A percentile compares a stretch with the other conserved stretches of the same genome.
phyloP scores from a whole-genome alignment of 176 grass and related monocot species.

The Musa itinerans region DNA sequence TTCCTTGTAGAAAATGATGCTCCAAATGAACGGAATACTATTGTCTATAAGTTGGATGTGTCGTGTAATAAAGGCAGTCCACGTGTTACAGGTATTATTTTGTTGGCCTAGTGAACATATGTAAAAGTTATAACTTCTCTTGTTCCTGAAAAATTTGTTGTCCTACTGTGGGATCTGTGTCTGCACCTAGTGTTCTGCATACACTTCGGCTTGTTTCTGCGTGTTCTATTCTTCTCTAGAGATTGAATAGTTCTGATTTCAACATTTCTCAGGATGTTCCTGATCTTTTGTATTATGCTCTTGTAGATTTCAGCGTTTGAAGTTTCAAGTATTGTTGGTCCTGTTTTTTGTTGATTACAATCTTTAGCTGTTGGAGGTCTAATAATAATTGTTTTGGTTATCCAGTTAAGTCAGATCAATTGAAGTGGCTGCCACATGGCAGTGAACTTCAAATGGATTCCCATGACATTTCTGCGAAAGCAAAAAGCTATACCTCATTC shows the following conservation, averaged over 20 bases:
- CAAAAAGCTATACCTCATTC: constrained; percentile 71
- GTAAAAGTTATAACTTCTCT: too few relatives aligned
- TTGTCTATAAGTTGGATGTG: constrained; percentile 68
- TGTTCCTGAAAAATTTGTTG: too few relatives aligned
- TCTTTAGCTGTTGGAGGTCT: background rate
- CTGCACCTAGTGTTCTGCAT: too few relatives aligned
- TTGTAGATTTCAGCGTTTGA: background rate
- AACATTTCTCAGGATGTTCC: too few relatives aligned
- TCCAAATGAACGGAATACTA: constrained; percentile 89
- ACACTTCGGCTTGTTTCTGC: too few relatives aligned
- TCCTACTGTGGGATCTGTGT: too few relatives aligned
- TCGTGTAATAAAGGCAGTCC: constrained; percentile 51
- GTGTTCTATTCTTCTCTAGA: too few relatives aligned
- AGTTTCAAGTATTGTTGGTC: background rate
- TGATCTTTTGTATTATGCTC: background rate
- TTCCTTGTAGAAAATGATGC: constrained; percentile 59
- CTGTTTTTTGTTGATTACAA: background rate
- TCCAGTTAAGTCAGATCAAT: constrained; percentile 72
- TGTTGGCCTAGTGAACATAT: background rate
- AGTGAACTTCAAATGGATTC: constrained; percentile 54
- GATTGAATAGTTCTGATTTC: too few relatives aligned
- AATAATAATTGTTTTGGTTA: background rate
- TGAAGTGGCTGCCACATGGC: constrained; percentile 88
- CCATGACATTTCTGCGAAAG: constrained; percentile 37
- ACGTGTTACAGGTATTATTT: constrained; percentile 58